phyloP scores from a whole-genome alignment of 768 basidiomycete species.

The Calocera viscosa region DNA sequence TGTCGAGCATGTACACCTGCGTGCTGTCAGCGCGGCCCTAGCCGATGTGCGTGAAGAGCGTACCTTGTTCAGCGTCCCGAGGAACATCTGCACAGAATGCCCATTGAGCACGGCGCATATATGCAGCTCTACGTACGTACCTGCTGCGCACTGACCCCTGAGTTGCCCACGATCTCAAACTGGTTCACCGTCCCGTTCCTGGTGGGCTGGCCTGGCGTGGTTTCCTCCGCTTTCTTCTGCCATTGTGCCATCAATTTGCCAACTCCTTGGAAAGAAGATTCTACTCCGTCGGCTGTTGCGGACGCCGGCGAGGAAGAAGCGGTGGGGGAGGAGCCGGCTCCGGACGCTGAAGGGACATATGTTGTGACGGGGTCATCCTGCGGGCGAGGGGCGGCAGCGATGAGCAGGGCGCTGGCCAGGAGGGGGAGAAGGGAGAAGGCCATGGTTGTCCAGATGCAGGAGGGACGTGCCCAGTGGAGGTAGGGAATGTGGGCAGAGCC shows the following conservation, averaged over 20 bases:
- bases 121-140: neutral
- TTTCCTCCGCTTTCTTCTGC: conserved; percentile 65
- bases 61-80: conserved; percentile 16
- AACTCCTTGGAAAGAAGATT: conserved; percentile 55
- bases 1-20: conserved; percentile 39
- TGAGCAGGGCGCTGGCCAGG: neutral
- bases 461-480: too few relatives aligned
- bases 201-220: conserved; percentile 11
- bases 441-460: too few relatives aligned
- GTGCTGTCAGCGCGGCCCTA: too few relatives aligned
- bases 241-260: conserved; percentile 77
- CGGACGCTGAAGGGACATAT: neutral
- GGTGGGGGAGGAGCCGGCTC: neutral
- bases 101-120: neutral
- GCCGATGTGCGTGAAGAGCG: too few relatives aligned
- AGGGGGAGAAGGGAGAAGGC: neutral
- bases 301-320: neutral
- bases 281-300: neutral
- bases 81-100: conserved; percentile 9
- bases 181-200: conserved; percentile 10
- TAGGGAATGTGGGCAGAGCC: too few relatives aligned
- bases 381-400: neutral
- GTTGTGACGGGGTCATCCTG: neutral
- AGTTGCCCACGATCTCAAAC: conserved; percentile 17
- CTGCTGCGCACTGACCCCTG: conserved; percentile 17